Evolutionary conservation across 495 filamentous ascomycete genomes (phyloP), one percentile per base, ranked within the genome.

Genomic region (Xylaria bambusicola): DNA sequence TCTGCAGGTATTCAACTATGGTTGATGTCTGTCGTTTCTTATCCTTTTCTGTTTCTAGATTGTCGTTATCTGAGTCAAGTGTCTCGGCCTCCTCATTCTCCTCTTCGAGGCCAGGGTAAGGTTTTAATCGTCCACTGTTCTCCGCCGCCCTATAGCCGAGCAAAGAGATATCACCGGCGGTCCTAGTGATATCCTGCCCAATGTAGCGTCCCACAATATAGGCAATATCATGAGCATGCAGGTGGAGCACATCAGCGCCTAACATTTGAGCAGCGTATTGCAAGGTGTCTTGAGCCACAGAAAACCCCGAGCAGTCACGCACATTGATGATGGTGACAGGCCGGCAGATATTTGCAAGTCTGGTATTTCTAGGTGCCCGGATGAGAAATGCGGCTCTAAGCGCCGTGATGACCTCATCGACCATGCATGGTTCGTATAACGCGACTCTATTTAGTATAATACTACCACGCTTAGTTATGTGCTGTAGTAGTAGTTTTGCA

Each of bases 221-320:
- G 13, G 91, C 89, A 61, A 98, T 80, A 69, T 92, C 90, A 60
- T 89, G 86, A 13, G 92, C 86, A 71, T 88, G 85, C 13, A 98
- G 72, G 21, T 83, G 82, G 33, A 98, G 75, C 5, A 97, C 67
- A 70, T 98, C 90, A n/a, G 92, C 86, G 31, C 76, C 73, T 12
- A 88, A 58, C 17, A 83, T 77, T 10, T 73, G 66, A 1, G 91
- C 88, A 29, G 90, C 71, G 21, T 78, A 66, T 13, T 71, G 58
- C 8, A 79, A 51, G 12, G 79, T 59, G 15, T 65, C 60, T 26
- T 60, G 58, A 15, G 76, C 61, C 1, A 75, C 56, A 3, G 57
- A 63, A 23, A 55, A 63, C 0, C 74, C 74, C 41, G 68, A 73
- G 57, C 65, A 57, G 42, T 74, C 74, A 50, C 74, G 60, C 18